Conservation (phyloP, 257 asterid genomes). For the Capsicum chinense region DNA sequence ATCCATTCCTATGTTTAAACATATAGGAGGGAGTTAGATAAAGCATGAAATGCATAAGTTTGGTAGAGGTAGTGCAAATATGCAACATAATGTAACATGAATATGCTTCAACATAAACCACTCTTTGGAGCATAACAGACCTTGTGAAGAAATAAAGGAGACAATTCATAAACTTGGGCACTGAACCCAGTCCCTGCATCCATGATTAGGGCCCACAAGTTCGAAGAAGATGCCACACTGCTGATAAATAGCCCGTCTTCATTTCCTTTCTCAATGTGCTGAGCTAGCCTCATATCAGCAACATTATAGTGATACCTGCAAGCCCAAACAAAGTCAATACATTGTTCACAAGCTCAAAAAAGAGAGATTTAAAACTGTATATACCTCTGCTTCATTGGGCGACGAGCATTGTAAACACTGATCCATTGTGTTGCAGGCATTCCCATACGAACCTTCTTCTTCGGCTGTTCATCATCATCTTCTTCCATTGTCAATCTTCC, state of each 20-base stretch:
- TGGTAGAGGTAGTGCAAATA: neutral
- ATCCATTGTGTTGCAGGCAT: constrained; percentile 72
- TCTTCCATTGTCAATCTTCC: constrained; percentile 56
- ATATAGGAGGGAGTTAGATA: constrained; percentile 20
- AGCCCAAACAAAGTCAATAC: constrained; percentile 25
- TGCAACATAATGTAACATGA: constrained; percentile 16
- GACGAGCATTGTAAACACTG: constrained; percentile 62
- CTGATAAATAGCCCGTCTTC: constrained; percentile 60
- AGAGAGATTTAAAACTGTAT: neutral
- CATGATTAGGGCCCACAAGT: constrained; percentile 65
- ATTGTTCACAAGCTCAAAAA: constrained; percentile 23
- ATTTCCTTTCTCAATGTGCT: constrained; percentile 60
- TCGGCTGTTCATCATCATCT: constrained; percentile 57
- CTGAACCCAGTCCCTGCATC: constrained; percentile 69
- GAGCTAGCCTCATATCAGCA: constrained; percentile 51
- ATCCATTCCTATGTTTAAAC: constrained; percentile 61
- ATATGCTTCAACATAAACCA: constrained; percentile 11
- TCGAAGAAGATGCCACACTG: constrained; percentile 57
- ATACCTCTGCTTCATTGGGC: constrained; percentile 70
- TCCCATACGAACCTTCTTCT: constrained; percentile 62
- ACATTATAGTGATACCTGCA: constrained; percentile 64
- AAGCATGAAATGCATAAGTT: neutral
- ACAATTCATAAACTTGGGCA: constrained; percentile 57
- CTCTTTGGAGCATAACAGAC: constrained; percentile 32
- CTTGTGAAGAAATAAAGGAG: constrained; percentile 61